Percentiles rank a stretch among this genome's conserved stretches.
Evolutionary conservation across 129 eudicot species (phyloP).

Genomic region (Flaveria sonorensis): DNA sequence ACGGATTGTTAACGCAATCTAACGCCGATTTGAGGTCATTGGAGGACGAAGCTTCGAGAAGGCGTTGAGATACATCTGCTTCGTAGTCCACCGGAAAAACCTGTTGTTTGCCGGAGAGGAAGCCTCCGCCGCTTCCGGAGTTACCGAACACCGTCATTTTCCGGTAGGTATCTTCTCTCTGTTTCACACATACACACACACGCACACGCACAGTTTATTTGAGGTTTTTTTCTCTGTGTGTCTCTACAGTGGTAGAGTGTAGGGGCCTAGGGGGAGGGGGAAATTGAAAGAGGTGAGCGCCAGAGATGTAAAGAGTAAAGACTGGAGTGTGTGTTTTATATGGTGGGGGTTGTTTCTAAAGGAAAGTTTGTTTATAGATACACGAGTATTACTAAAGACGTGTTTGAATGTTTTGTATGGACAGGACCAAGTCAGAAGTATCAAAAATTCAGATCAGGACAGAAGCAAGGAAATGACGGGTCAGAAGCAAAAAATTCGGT

Average conservation of each 20-base stretch:
- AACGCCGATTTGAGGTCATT: constrained; percentile 53
- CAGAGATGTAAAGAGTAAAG: constrained; percentile 25
- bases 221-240: background rate
- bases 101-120: constrained; percentile 60
- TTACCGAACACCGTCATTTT: constrained; percentile 74
- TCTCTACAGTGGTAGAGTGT: constrained; percentile 20
- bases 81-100: constrained; percentile 84
- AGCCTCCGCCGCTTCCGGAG: constrained; percentile 50
- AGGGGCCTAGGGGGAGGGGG: background rate
- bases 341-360: background rate
- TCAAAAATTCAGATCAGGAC: too few species aligned
- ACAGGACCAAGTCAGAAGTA: too few species aligned
- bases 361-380: too few species aligned
- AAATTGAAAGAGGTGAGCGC: constrained; percentile 84
- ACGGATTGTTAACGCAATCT: constrained; percentile 67
- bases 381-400: too few species aligned
- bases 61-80: constrained; percentile 75
- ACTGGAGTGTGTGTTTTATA: background rate
- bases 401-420: too few species aligned
- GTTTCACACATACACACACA: background rate
- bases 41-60: constrained; percentile 55
- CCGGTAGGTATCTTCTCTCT: constrained; percentile 17
- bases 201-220: background rate
- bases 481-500: too few species aligned
- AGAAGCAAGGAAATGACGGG: too few species aligned